Evolutionary conservation across 208 protist genomes (phyloP), one percentile per base, ranked within the genome.

Genomic region (Trypanosomatidae sp.): DNA sequence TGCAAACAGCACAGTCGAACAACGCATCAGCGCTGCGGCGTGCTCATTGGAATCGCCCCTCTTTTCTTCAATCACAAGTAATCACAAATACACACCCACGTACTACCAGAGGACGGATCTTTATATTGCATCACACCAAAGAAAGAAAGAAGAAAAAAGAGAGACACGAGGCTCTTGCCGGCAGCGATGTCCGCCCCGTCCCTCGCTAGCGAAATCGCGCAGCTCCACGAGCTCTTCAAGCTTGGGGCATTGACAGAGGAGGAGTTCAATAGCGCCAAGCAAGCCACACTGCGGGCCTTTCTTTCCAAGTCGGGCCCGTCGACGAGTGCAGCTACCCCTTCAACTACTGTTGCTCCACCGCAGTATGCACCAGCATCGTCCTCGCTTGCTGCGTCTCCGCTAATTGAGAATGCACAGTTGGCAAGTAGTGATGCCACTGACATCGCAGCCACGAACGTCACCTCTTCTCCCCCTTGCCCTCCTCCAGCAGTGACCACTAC

Each of bases 201-300:
- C 7, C 80, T 92, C 9, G 81, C 87, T 22, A 69, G 76, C 2
- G 87, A 92, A 67, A 70, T 92, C 13, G 49, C 50, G 70, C 73
- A 86, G 70, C 80, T 94, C 4, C 83, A 83, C 25, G 90, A 91
- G 41, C 75, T 92, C 1, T 82, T 89, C 64, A 75, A 81, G 66
- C 69, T 74, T 4, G 90, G 87, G 43, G 77, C 79, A 7, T 71
- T 92, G 30, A 86, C 87, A 1, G 77, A 80, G 55, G 83, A 84
- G n/a, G 87, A 92, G 76, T 93, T 91, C 66, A 82, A 83, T 39
- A 33, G 66, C 12, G 86, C 88, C 15, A 95, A 92, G 71, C 80
- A 83, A 46, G 76, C 72, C 7, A 72, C 80, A 13, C 81, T 88
- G 17, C 60, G 67, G 25, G 75, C 44, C 47, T 82, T 78, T 62